A percentile compares a stretch with the other conserved stretches of the same genome.
Evolutionary conservation across 2,329 filamentous ascomycete genomes (phyloP).

Genomic region (Pseudogymnoascus sp.): DNA sequence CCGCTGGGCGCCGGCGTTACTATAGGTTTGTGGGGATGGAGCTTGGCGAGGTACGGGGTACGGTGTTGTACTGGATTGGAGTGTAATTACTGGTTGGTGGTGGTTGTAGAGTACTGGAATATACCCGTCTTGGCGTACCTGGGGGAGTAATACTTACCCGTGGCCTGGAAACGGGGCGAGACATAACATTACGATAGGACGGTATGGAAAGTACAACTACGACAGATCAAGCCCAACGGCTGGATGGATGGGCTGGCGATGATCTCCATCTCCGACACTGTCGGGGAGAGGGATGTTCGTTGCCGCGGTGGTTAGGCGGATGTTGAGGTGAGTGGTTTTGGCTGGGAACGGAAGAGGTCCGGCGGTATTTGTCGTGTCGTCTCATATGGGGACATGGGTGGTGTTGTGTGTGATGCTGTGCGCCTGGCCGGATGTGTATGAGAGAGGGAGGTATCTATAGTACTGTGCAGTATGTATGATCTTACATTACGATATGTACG

Average conservation of each 20-base stretch:
- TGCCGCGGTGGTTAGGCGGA: not conserved
- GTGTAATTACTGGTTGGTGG: not conserved
- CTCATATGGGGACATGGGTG: not conserved
- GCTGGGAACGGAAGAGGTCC: slow-evolving; percentile 1
- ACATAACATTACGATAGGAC: not conserved
- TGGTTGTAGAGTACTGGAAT: not conserved
- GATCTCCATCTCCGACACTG: not conserved
- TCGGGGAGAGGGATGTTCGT: not conserved
- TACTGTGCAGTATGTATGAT: not conserved
- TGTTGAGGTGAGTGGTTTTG: not conserved
- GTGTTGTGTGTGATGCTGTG: not conserved
- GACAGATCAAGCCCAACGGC: not conserved
- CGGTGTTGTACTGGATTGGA: not conserved
- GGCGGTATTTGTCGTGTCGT: not conserved
- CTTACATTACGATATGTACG: not conserved
- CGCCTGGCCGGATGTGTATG: not conserved
- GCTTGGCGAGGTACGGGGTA: not conserved
- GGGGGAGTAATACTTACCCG: not conserved
- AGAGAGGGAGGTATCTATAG: not conserved
- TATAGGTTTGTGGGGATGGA: not conserved
- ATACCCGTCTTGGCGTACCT: not conserved
- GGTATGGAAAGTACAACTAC: not conserved
- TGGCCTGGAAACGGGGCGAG: not conserved
- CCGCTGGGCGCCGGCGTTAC: not conserved
- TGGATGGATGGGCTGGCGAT: not conserved